Evolutionary conservation across 257 asterid genomes (phyloP).

Genomic region (Leonotis leonurus): DNA sequence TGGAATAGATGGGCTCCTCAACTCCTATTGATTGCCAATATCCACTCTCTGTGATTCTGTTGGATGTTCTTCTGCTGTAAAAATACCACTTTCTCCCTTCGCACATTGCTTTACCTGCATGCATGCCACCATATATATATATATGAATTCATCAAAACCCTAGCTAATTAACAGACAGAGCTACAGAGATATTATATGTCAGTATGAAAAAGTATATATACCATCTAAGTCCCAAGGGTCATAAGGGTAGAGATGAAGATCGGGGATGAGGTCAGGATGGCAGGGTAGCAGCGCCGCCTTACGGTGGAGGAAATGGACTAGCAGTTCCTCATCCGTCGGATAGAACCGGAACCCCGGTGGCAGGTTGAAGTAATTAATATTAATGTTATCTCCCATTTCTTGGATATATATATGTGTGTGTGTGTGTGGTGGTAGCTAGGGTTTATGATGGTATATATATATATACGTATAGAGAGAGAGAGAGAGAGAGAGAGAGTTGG

Average conservation of each 20-base stretch:
- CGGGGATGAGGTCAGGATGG: slow-evolving; percentile 87
- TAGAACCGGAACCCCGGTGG: slow-evolving; percentile 87
- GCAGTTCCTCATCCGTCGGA: slow-evolving; percentile 83
- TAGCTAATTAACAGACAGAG: neutral
- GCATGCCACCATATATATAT: neutral
- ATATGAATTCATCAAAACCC: neutral
- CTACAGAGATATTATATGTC: neutral
- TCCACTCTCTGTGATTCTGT: slow-evolving; percentile 56
- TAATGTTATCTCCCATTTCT: slow-evolving; percentile 40
- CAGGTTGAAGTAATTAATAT: slow-evolving; percentile 29
- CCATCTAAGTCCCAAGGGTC: slow-evolving; percentile 96
- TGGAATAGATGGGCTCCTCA: slow-evolving; percentile 62
- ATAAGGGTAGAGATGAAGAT: slow-evolving; percentile 74
- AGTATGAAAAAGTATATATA: slow-evolving; percentile 6
- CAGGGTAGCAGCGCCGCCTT: slow-evolving; percentile 62
- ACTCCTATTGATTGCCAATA: slow-evolving; percentile 67
- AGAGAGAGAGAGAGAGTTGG: neutral
- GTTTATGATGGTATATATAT: neutral
- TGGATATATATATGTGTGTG: no score
- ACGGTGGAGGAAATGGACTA: slow-evolving; percentile 88
- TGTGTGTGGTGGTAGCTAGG: no score
- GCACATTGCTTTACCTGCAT: slow-evolving; percentile 74
- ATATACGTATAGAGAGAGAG: no score
- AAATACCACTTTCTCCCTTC: slow-evolving; percentile 88
- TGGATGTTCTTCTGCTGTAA: slow-evolving; percentile 73